Evolutionary conservation across 257 asterid species (phyloP).

Genomic region (Solanum clarkiae): DNA sequence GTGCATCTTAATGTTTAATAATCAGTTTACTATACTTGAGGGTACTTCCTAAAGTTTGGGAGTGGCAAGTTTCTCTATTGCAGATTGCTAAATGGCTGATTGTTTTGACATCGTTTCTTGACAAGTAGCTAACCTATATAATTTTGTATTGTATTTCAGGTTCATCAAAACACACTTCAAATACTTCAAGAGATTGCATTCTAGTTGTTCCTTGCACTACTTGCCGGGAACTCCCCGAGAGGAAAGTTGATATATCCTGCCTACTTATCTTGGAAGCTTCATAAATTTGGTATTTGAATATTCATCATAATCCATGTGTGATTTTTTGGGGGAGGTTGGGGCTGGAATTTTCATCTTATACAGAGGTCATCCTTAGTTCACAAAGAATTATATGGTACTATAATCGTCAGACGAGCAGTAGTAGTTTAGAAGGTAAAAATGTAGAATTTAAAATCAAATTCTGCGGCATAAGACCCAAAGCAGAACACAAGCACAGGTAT

Average conservation of each 20-base stretch:
- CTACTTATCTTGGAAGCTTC: background rate
- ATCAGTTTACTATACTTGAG: background rate
- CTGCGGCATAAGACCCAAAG: background rate
- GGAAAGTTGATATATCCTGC: background rate
- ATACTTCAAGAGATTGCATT: constrained; percentile 93
- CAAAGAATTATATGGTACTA: background rate
- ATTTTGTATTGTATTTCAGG: constrained; percentile 37
- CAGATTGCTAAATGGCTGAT: background rate
- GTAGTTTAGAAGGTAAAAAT: background rate
- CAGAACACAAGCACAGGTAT: background rate
- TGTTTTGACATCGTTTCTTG: background rate
- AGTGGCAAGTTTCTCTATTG: background rate
- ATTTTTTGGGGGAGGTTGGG: too few species aligned
- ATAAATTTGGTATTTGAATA: background rate
- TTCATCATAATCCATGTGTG: background rate
- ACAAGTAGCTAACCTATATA: background rate
- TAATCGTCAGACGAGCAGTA: background rate
- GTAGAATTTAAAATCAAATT: background rate
- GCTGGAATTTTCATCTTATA: background rate
- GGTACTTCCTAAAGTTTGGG: background rate
- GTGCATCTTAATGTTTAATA: background rate
- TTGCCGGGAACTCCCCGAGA: background rate
- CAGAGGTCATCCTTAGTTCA: background rate
- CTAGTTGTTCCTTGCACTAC: constrained; percentile 18
- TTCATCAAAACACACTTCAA: constrained; percentile 91